Conservation (phyloP, 805 yeast species). For the Metschnikowia continentalis region DNA sequence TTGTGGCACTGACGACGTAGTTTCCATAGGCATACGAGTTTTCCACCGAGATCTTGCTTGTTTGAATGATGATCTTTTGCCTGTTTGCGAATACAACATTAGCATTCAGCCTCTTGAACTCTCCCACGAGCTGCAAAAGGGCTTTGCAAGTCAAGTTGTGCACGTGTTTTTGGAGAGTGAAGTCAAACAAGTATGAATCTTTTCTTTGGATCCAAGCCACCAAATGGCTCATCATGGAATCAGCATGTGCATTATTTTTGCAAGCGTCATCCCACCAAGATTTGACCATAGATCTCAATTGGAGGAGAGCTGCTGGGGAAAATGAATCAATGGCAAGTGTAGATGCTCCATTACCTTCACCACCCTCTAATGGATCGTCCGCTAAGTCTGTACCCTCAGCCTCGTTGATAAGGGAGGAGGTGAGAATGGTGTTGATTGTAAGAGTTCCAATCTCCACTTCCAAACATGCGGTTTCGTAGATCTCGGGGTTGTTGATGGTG, state of each 20-base stretch:
- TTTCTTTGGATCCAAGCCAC: slow-evolving; percentile 83
- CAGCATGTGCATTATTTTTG: slow-evolving; percentile 64
- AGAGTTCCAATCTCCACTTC: slow-evolving; percentile 78
- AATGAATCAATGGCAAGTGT: slow-evolving; percentile 80
- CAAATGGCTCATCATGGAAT: slow-evolving; percentile 73
- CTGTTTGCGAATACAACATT: slow-evolving; percentile 74
- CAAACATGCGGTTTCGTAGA: slow-evolving; percentile 70
- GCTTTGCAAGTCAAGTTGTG: slow-evolving; percentile 83
- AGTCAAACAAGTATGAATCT: slow-evolving; percentile 69
- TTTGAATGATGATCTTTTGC: slow-evolving; percentile 66
- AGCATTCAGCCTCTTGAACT: slow-evolving; percentile 76
- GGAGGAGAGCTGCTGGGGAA: slow-evolving; percentile 66
- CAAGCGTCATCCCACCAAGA: slow-evolving; percentile 94
- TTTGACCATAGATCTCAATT: slow-evolving; percentile 70
- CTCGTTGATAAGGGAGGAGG: slow-evolving; percentile 79
- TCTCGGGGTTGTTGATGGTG: slow-evolving; percentile 68
- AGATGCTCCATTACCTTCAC: slow-evolving; percentile 37
- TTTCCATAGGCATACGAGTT: slow-evolving; percentile 90
- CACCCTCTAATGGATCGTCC: slow-evolving; percentile 37
- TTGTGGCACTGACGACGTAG: slow-evolving; percentile 69
- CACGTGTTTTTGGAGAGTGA: slow-evolving; percentile 77
- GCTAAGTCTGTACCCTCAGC: slow-evolving; percentile 82
- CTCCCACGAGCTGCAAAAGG: slow-evolving; percentile 72
- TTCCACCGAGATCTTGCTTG: slow-evolving; percentile 73
- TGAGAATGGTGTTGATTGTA: slow-evolving; percentile 79